phyloP scores from a whole-genome alignment of 2,329 filamentous ascomycete genomes.

The Diaporthe citrichinensis region DNA sequence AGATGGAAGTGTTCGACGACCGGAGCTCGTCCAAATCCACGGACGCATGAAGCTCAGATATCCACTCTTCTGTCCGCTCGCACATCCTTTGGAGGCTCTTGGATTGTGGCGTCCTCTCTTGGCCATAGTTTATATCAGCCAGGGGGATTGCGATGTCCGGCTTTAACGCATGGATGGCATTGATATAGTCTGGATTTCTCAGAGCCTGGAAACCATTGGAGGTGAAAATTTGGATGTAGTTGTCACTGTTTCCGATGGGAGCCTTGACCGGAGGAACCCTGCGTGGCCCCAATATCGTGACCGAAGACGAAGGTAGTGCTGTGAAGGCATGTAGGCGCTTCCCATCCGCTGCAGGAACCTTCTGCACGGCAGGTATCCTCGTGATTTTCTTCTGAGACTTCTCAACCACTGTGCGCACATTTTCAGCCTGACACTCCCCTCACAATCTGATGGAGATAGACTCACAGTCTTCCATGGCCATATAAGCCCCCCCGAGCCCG shows the following conservation, averaged over 20 bases:
- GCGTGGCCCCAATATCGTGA: slow-evolving; percentile 83
- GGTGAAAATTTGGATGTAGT: slow-evolving; percentile 83
- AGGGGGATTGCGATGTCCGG: slow-evolving; percentile 87
- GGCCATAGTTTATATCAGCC: slow-evolving; percentile 73
- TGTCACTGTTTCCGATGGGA: slow-evolving; percentile 79
- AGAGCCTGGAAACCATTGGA: slow-evolving; percentile 87
- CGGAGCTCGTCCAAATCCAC: slow-evolving; percentile 51
- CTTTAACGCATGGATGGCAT: slow-evolving; percentile 73
- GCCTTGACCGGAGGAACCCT: slow-evolving; percentile 81
- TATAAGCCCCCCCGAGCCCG: slow-evolving; percentile 78
- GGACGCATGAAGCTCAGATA: slow-evolving; percentile 74
- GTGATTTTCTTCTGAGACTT: slow-evolving; percentile 55
- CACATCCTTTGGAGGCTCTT: slow-evolving; percentile 88
- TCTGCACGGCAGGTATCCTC: slow-evolving; percentile 61
- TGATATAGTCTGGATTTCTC: slow-evolving; percentile 76
- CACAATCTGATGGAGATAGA: slow-evolving; percentile 41
- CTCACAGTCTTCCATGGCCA: slow-evolving; percentile 94
- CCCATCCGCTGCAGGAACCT: slow-evolving; percentile 53
- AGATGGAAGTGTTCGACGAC: slow-evolving; percentile 56
- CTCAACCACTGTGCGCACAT: slow-evolving; percentile 66
- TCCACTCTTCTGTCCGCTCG: slow-evolving; percentile 87
- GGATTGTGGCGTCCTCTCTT: slow-evolving; percentile 66
- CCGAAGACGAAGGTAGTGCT: slow-evolving; percentile 73
- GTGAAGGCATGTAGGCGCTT: slow-evolving; percentile 83
- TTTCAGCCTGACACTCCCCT: neutral